Percentiles rank a stretch among this genome's conserved stretches.
Conservation (phyloP, 306 rosid genomes). For the Hippophae gyantsensis region DNA sequence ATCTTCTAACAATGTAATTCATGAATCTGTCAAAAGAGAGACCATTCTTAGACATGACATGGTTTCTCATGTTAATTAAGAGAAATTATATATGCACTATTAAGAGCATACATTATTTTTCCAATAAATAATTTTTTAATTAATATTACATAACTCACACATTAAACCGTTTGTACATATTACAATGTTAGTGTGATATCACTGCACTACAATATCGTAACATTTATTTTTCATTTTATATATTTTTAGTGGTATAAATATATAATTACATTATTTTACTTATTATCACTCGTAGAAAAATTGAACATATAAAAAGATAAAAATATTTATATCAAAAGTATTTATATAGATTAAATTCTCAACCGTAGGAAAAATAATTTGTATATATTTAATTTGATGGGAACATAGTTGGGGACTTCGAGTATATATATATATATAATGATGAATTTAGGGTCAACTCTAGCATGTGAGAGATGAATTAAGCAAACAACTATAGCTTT, state of each 20-base stretch:
- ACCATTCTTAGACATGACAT: conserved; percentile 52
- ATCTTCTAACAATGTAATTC: conserved; percentile 28
- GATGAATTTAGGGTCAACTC: conserved; percentile 47
- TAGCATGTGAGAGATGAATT: conserved; percentile 31
- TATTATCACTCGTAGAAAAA: no score
- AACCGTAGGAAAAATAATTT: neutral
- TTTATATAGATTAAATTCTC: no score
- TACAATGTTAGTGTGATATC: no score
- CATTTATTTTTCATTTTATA: no score
- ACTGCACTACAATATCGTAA: no score
- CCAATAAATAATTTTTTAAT: no score
- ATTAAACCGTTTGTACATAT: no score
- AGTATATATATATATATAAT: conserved; percentile 6
- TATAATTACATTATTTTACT: no score
- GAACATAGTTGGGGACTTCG: neutral
- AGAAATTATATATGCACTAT: neutral
- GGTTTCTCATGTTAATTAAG: conserved; percentile 38
- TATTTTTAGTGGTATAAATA: no score
- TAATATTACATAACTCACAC: no score
- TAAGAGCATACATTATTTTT: neutral
- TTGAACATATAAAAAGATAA: no score
- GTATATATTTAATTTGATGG: neutral
- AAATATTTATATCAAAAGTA: no score
- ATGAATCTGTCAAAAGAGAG: conserved; percentile 50
- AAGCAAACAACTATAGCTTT: neutral